Evolutionary conservation across 345 rosid species (phyloP).

Genomic region (Heritiera fomes): DNA sequence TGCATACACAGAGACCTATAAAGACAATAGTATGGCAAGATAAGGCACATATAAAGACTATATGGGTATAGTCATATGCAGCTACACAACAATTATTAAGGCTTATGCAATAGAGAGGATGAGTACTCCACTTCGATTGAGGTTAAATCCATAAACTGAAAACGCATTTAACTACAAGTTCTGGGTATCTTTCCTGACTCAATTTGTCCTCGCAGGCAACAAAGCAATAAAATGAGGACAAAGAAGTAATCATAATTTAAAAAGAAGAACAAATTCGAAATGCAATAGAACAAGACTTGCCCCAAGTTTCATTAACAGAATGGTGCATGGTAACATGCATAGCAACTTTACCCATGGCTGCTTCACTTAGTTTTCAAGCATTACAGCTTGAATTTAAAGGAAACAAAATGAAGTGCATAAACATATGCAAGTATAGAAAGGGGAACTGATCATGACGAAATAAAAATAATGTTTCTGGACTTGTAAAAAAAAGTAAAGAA

Average conservation of each 20-base stretch:
- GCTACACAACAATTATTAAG: neutral
- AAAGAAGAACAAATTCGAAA: neutral
- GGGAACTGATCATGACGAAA: conserved; percentile 27
- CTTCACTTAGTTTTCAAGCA: conserved; percentile 18
- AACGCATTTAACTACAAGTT: neutral
- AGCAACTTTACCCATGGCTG: conserved; percentile 12
- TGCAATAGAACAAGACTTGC: conserved; percentile 14
- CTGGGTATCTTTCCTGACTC: neutral
- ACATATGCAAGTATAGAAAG: conserved; percentile 16
- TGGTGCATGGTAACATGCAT: conserved; percentile 8
- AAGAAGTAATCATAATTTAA: too few relatives aligned
- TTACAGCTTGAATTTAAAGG: conserved; percentile 4
- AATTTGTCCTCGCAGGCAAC: neutral
- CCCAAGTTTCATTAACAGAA: neutral
- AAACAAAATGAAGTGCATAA: neutral
- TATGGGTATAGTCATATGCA: neutral
- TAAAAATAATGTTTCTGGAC: conserved; percentile 20
- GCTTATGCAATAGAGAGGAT: neutral
- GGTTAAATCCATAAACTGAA: neutral
- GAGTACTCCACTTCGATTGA: neutral
- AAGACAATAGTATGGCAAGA: too few relatives aligned
- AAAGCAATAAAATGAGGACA: neutral
- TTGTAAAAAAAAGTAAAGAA: neutral
- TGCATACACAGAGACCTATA: neutral
- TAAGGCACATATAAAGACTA: too few relatives aligned